Evolutionary conservation across 1,139 yeast genomes (phyloP), one percentile per base, ranked within the genome.

Genomic region (Nakaseomyces sp.): DNA sequence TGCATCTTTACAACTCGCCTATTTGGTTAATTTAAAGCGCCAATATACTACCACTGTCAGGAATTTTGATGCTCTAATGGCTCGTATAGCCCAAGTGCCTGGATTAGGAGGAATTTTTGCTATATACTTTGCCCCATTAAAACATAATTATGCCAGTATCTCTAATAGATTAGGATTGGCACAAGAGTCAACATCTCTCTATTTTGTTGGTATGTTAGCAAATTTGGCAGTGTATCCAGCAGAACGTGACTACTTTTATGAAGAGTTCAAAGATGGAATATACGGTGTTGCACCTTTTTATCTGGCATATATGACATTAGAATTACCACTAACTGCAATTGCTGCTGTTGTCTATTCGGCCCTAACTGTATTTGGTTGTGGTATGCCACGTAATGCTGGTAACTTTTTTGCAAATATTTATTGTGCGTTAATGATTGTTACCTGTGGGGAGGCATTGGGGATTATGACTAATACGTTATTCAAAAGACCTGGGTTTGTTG

Each of bases 401-500:
- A 77, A 82, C 74, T 86, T 73, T 57, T 86, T 86, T 54, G 73
- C 80, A 1, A 71, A 80, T 63, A 73, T 80, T 36, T 75, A 77
- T 47, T 67, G 77, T 20, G 60, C 80, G 0, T 66, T 79, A 42
- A 67, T 76, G 12, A 69, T 79, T 22, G 73, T 81, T 13, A 79
- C 81, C 53, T 76, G 87, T 51, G 95, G 95, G 35, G 95, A 87
- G 59, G 81, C 91, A 1, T 67, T 86, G 37, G 95, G 95, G 0
- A 82, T 86, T 6, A 69, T 82, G 40, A 79, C 86, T 50, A 84
- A 84, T 56, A 77, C 89, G n/a, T 53, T 82, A 0, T 79, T 86
- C 55, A 69, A 72, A 45, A 89, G 86, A 57, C 74, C 85, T 44
- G 95, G 95, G 0, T 73, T 86, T 52, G 94, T 93, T 0, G 76